phyloP scores from a whole-genome alignment of 2,329 filamentous ascomycete species.

The Canariomyces notabilis region DNA sequence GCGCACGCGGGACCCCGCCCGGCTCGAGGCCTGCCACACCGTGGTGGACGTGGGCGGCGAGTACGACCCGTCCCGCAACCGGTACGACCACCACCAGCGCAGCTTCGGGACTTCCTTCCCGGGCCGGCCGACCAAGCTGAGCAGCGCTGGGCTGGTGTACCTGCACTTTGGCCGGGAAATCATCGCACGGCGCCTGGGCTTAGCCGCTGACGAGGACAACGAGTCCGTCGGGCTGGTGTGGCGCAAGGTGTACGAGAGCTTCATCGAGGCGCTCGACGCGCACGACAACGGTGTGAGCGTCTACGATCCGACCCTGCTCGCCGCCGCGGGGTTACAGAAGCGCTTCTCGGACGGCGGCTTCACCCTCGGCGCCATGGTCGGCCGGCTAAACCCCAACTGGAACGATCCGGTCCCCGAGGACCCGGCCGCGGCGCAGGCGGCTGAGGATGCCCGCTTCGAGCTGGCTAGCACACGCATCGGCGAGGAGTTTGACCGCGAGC shows the following conservation, averaged over 20 bases:
- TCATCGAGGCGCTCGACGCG: conserved; percentile 92
- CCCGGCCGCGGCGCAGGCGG: conserved; percentile 57
- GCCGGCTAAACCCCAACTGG: conserved; percentile 73
- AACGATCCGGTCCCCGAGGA: conserved; percentile 59
- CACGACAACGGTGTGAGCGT: conserved; percentile 92
- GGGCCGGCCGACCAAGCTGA: conserved; percentile 78
- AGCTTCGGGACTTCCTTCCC: conserved; percentile 84
- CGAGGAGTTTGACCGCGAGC: conserved; percentile 76
- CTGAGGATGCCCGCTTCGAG: conserved; percentile 77
- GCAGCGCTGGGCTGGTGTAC: conserved; percentile 89
- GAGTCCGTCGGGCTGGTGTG: conserved; percentile 71
- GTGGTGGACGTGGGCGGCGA: conserved; percentile 97
- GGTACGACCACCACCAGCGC: conserved; percentile 97
- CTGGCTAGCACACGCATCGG: conserved; percentile 78
- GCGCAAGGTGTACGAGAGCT: conserved; percentile 85
- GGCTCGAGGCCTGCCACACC: conserved; percentile 79
- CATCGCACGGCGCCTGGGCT: conserved; percentile 62
- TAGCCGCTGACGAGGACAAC: conserved; percentile 49
- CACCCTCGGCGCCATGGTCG: conserved; percentile 77
- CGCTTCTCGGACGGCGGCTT: conserved; percentile 80
- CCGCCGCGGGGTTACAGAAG: conserved; percentile 69
- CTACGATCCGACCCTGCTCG: conserved; percentile 68
- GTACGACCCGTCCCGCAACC: conserved; percentile 70
- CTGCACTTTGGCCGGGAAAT: conserved; percentile 89
- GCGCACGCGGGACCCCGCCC: conserved; percentile 77